Evolutionary conservation across 2,329 filamentous ascomycete genomes (phyloP).

Genomic region (Zasmidium angulare): DNA sequence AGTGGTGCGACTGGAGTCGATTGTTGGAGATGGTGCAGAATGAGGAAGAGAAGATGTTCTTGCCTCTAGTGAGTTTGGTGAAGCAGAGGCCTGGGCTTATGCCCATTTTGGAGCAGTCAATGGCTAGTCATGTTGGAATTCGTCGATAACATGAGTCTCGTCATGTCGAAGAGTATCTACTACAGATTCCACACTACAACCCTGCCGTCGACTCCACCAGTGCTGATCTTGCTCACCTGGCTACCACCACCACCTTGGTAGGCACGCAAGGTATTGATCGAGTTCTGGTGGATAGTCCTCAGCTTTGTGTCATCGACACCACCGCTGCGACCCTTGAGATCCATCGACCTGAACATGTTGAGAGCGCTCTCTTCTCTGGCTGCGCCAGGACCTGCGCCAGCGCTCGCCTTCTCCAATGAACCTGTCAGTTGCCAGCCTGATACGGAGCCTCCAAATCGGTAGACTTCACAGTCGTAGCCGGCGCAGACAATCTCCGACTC

Average conservation of each 20-base stretch:
- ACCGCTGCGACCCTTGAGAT: conserved; percentile 80
- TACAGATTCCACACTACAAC: conserved; percentile 51
- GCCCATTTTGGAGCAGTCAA: background rate
- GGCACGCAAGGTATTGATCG: conserved; percentile 78
- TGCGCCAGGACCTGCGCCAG: conserved; percentile 22
- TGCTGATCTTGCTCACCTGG: conserved; percentile 73
- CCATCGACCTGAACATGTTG: conserved; percentile 99
- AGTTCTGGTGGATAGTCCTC: conserved; percentile 96
- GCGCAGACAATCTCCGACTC: conserved; percentile 94
- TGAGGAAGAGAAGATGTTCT: conserved; percentile 39
- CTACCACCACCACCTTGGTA: conserved; percentile 63
- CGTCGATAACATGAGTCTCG: background rate
- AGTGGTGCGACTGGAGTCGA: conserved; percentile 53
- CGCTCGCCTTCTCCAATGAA: conserved; percentile 67
- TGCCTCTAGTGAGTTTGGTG: conserved; percentile 51
- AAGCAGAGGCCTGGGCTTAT: conserved; percentile 36
- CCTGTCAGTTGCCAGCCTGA: conserved; percentile 81
- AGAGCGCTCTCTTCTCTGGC: conserved; percentile 86
- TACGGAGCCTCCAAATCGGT: conserved; percentile 78
- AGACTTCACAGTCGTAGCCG: conserved; percentile 85
- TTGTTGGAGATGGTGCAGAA: conserved; percentile 36
- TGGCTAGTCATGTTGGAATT: background rate
- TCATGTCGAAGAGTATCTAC: background rate
- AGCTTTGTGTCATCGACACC: conserved; percentile 88
- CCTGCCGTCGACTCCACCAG: conserved; percentile 49